Conservation (phyloP, 2,329 filamentous ascomycete genomes). For the Bisporella sp. region DNA sequence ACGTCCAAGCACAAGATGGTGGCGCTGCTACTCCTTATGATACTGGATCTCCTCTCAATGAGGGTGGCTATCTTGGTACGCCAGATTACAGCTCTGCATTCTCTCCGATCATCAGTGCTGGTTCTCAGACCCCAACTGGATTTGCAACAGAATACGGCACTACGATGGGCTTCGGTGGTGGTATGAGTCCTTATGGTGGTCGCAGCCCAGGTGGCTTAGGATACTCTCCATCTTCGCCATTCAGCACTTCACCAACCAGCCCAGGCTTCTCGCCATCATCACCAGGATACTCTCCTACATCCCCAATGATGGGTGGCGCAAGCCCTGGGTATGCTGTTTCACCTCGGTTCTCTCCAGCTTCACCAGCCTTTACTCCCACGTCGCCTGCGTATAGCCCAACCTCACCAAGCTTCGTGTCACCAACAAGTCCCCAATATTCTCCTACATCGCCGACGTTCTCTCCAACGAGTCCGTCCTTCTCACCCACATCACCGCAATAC, state of each 20-base stretch:
- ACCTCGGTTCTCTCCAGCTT: constrained; percentile 53
- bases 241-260: constrained; percentile 41
- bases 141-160: constrained; percentile 55
- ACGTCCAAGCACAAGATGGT: constrained; percentile 67
- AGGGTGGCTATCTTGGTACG: constrained; percentile 60
- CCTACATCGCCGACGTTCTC: constrained; percentile 29
- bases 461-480: constrained; percentile 72
- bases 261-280: constrained; percentile 31
- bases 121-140: constrained; percentile 62
- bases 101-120: constrained; percentile 70
- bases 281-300: constrained; percentile 38
- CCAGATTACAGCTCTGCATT: constrained; percentile 54
- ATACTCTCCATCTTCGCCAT: constrained; percentile 64
- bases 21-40: constrained; percentile 95
- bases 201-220: constrained; percentile 59
- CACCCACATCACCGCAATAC: constrained; percentile 46
- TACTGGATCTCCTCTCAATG: constrained; percentile 70
- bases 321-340: constrained; percentile 43
- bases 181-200: constrained; percentile 57
- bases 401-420: constrained; percentile 13
- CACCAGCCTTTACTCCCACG: constrained; percentile 30
- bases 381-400: constrained; percentile 28
- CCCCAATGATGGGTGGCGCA: constrained; percentile 48
- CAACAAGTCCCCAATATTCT: not conserved
- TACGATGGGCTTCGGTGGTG: constrained; percentile 34